Conservation (phyloP, 1,284 basidiomycete genomes). For the Schizophyllum amplum region DNA sequence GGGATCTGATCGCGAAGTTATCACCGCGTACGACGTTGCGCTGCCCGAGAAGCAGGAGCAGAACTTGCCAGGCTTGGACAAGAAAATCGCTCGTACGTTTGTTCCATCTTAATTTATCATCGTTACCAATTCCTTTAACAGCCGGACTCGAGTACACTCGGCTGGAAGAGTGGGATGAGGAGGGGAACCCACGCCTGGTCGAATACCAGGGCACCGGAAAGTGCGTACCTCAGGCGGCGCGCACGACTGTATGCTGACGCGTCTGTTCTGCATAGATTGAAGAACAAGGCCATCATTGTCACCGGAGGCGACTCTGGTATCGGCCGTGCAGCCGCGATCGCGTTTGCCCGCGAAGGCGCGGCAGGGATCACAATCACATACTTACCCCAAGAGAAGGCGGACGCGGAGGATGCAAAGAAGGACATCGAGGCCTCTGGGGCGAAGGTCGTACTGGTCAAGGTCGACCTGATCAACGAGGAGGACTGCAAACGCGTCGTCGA, state of each 20-base stretch:
- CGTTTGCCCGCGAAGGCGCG: constrained; percentile 58
- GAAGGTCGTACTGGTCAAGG: constrained; percentile 46
- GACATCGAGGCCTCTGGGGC: constrained; percentile 47
- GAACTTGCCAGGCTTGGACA: constrained; percentile 38
- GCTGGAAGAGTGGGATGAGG: constrained; percentile 48
- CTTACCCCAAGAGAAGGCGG: constrained; percentile 51
- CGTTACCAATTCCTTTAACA: constrained; percentile 1
- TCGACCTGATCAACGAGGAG: constrained; percentile 37
- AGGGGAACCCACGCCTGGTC: constrained; percentile 48
- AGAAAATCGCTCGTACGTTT: constrained; percentile 22
- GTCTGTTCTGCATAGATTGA: constrained; percentile 20
- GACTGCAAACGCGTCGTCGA: constrained; percentile 37
- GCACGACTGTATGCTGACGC: constrained; percentile 17
- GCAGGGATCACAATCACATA: constrained; percentile 51
- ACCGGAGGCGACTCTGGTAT: constrained; percentile 45
- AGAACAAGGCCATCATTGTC: constrained; percentile 53
- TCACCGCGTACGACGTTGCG: neutral
- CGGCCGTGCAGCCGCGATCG: constrained; percentile 48
- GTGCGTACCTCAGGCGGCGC: neutral
- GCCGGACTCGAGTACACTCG: constrained; percentile 44
- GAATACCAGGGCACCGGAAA: constrained; percentile 25
- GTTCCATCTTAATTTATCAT: neutral
- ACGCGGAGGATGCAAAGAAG: constrained; percentile 19
- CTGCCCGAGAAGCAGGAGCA: constrained; percentile 26
- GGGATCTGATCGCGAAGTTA: neutral